A percentile compares a stretch with the other conserved stretches of the same genome.
Conservation (phyloP, 495 filamentous ascomycete species). For the Massariosphaeria phaeospora region DNA sequence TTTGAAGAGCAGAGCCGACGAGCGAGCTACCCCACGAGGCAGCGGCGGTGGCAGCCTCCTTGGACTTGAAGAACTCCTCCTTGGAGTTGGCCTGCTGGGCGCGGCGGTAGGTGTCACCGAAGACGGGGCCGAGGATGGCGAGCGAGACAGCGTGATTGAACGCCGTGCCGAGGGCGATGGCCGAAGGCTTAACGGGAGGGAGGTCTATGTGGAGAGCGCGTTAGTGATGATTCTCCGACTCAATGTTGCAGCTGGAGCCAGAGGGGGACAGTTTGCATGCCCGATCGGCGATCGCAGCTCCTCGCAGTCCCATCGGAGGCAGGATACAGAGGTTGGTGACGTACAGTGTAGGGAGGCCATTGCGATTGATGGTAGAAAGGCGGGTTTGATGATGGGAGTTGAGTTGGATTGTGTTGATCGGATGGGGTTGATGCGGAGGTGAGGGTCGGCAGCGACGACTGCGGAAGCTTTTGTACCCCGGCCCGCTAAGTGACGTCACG, state of each 20-base stretch:
- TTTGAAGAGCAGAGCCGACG: conserved; percentile 80
- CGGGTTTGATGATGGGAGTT: conserved; percentile 1
- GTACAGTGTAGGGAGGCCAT: conserved; percentile 43
- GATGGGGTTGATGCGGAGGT: conserved; percentile 3
- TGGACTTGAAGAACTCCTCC: conserved; percentile 91
- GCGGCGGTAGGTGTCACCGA: conserved; percentile 91
- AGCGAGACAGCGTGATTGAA: conserved; percentile 86
- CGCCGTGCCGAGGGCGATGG: conserved; percentile 88
- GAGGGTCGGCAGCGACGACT: conserved; percentile 12
- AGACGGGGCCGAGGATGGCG: conserved; percentile 79
- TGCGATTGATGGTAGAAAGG: conserved; percentile 34
- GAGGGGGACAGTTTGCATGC: conserved; percentile 5
- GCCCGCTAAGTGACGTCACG: conserved; percentile 11
- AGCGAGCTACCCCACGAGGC: conserved; percentile 87
- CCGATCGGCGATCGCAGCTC: not conserved
- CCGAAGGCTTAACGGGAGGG: conserved; percentile 94
- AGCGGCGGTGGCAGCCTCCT: conserved; percentile 82
- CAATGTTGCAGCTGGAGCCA: conserved; percentile 1
- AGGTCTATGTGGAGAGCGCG: conserved; percentile 55
- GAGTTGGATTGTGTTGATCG: conserved; percentile 2
- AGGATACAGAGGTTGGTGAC: not conserved
- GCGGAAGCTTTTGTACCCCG: conserved; percentile 24
- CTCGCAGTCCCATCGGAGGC: not conserved
- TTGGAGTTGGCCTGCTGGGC: conserved; percentile 88
- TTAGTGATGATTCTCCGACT: not conserved